These are phyloP conservation scores for Aspergillus baeticus DNA, from an alignment of 495 filamentous ascomycete species.

Conservation along the genomic window DNA sequence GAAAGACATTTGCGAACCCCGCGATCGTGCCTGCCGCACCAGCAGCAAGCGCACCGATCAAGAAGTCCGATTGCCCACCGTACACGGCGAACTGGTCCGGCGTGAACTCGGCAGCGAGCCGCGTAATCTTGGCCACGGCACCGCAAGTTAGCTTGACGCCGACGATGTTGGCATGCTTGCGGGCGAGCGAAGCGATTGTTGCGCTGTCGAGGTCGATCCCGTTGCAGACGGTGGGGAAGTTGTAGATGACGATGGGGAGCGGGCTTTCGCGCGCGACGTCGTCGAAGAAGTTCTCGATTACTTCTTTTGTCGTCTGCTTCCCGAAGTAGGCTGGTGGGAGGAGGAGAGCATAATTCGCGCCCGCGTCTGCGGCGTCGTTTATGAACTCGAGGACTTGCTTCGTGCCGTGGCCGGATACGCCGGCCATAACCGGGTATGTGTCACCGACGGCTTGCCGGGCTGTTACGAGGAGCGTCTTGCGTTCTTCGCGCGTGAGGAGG, in stretches of 20 bases:
- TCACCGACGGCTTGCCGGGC: neutral
- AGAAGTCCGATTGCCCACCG: neutral
- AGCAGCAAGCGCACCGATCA: neutral
- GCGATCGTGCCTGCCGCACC: neutral
- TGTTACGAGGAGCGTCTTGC: slow-evolving; percentile 18
- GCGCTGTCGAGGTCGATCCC: slow-evolving; percentile 62
- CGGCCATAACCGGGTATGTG: neutral
- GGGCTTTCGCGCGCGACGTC: slow-evolving; percentile 69
- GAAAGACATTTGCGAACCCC: slow-evolving; percentile 7
- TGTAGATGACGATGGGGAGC: slow-evolving; percentile 81
- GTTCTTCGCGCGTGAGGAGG: slow-evolving; percentile 59
- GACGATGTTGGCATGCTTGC: neutral
- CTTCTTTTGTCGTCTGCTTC: slow-evolving; percentile 50
- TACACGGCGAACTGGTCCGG: neutral
- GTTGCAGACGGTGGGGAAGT: slow-evolving; percentile 70
- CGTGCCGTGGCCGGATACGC: neutral
- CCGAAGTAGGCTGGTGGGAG: slow-evolving; percentile 75
- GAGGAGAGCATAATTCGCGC: slow-evolving; percentile 46
- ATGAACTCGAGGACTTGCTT: slow-evolving; percentile 5
- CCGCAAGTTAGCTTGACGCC: slow-evolving; percentile 5
- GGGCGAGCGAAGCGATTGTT: neutral
- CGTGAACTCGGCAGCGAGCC: neutral
- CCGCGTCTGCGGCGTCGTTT: neutral
- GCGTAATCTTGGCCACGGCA: slow-evolving; percentile 1
- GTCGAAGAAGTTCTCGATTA: slow-evolving; percentile 65